A percentile compares a stretch with the other conserved stretches of the same genome.
These are phyloP conservation scores for Iris macrosiphon DNA, from an alignment of 106 monocot species.

Conservation along the genomic window DNA sequence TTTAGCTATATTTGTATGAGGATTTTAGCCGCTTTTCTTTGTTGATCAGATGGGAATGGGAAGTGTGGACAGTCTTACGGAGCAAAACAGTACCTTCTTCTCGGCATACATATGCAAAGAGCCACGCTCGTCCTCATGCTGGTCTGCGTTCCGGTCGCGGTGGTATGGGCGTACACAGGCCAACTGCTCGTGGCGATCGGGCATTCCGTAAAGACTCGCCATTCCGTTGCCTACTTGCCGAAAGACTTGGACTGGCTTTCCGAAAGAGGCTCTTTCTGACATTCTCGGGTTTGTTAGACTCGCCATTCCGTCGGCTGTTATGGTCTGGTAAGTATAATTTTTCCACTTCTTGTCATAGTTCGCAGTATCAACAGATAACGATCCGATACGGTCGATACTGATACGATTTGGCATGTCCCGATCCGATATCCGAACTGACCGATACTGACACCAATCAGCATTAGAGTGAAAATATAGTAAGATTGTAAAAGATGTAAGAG, in stretches of 20 bases:
- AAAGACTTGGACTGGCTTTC: conserved; percentile 36
- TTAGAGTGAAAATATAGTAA: too few relatives aligned
- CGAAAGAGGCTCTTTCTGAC: conserved; percentile 18
- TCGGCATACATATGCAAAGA: conserved; percentile 40
- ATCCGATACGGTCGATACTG: too few relatives aligned
- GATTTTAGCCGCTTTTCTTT: too few relatives aligned
- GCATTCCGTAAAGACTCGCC: conserved; percentile 6
- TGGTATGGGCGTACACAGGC: conserved; percentile 14
- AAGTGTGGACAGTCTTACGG: conserved; percentile 42
- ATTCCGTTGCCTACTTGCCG: conserved; percentile 15
- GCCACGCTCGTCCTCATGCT: conserved; percentile 31
- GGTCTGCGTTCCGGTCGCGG: conserved; percentile 12
- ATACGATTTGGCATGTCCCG: too few relatives aligned
- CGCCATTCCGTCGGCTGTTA: conserved; percentile 21
- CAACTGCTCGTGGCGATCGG: conserved; percentile 17
- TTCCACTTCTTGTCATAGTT: not conserved
- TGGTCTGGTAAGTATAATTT: conserved; percentile 1
- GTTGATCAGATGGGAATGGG: conserved; percentile 36
- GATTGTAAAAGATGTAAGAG: too few relatives aligned
- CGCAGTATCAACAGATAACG: too few relatives aligned
- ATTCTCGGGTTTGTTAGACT: conserved; percentile 25
- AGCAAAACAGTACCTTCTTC: conserved; percentile 25
- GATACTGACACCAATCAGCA: too few relatives aligned
- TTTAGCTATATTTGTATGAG: not conserved
- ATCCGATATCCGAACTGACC: too few relatives aligned